Percentiles rank a stretch among this genome's conserved stretches.
Evolutionary conservation across 495 filamentous ascomycete genomes (phyloP).

Genomic region (Penicillium dipodomyicola): DNA sequence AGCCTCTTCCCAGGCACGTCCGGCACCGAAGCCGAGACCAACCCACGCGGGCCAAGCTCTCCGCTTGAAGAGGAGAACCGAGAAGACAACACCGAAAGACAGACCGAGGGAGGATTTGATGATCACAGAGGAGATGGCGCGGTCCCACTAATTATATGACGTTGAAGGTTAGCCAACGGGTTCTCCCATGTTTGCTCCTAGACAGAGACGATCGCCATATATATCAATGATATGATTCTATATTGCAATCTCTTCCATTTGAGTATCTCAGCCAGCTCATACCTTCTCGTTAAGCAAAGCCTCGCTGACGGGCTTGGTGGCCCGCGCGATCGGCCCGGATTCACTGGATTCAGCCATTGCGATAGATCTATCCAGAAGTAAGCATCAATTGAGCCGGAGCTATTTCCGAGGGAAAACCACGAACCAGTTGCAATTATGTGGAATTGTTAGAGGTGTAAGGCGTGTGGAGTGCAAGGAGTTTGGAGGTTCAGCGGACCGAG

Average conservation of each 20-base stretch:
- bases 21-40: constrained; percentile 90
- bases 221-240: not conserved
- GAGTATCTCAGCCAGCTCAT: constrained; percentile 22
- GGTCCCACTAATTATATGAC: constrained; percentile 77
- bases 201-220: not conserved
- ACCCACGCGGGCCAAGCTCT: constrained; percentile 93
- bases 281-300: constrained; percentile 96
- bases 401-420: not conserved
- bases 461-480: constrained; percentile 33
- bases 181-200: constrained; percentile 1
- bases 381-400: constrained; percentile 5
- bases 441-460: constrained; percentile 25
- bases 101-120: constrained; percentile 93
- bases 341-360: constrained; percentile 58
- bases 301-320: constrained; percentile 82
- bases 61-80: constrained; percentile 94
- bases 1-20: constrained; percentile 89
- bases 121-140: constrained; percentile 91
- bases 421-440: constrained; percentile 14
- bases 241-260: not conserved
- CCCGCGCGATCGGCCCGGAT: constrained; percentile 49
- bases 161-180: constrained; percentile 22
- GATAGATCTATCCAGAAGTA: constrained; percentile 25
- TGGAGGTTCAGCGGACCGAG: constrained; percentile 32
- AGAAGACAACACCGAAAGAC: constrained; percentile 96